phyloP scores from a whole-genome alignment of 352 stramenopile genomes.

The Phytophthora sp. region DNA sequence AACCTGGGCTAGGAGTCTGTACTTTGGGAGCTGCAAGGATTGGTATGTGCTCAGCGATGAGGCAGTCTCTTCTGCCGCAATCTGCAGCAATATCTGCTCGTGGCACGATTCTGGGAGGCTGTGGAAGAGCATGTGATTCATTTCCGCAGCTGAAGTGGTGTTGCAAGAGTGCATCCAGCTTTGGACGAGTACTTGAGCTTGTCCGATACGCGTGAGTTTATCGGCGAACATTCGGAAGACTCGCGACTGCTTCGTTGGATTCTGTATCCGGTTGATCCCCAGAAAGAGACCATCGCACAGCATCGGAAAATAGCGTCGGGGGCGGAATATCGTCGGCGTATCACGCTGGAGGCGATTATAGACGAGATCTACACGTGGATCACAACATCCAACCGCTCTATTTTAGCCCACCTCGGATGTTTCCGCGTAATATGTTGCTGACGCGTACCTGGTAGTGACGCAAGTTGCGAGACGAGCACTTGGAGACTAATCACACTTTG shows the following conservation, averaged over 20 bases:
- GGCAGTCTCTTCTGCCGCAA: slow-evolving; percentile 31
- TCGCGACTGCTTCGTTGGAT: background rate
- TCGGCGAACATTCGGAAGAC: slow-evolving; percentile 68
- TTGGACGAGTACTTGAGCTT: slow-evolving; percentile 46
- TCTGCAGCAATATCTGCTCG: slow-evolving; percentile 54
- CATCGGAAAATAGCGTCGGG: slow-evolving; percentile 46
- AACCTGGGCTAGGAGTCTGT: slow-evolving; percentile 54
- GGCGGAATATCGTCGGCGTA: slow-evolving; percentile 54
- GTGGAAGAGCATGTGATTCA: slow-evolving; percentile 43
- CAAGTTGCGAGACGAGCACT: slow-evolving; percentile 48
- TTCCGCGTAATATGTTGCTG: background rate
- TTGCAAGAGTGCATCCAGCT: slow-evolving; percentile 51
- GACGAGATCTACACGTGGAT: slow-evolving; percentile 47
- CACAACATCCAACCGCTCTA: background rate
- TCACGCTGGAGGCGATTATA: slow-evolving; percentile 61
- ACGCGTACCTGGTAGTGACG: slow-evolving; percentile 55
- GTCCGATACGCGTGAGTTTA: slow-evolving; percentile 67
- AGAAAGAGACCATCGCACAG: slow-evolving; percentile 55
- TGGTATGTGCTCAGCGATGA: slow-evolving; percentile 8
- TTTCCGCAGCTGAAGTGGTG: background rate
- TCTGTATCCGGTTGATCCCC: slow-evolving; percentile 7
- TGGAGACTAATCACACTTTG: slow-evolving; percentile 31
- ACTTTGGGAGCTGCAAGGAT: slow-evolving; percentile 44
- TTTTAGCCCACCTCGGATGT: background rate
- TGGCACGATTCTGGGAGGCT: slow-evolving; percentile 56